Base-by-base conservation (phyloP, 768 basidiomycete species). In the Cystofilobasidium bisporidii region DNA sequence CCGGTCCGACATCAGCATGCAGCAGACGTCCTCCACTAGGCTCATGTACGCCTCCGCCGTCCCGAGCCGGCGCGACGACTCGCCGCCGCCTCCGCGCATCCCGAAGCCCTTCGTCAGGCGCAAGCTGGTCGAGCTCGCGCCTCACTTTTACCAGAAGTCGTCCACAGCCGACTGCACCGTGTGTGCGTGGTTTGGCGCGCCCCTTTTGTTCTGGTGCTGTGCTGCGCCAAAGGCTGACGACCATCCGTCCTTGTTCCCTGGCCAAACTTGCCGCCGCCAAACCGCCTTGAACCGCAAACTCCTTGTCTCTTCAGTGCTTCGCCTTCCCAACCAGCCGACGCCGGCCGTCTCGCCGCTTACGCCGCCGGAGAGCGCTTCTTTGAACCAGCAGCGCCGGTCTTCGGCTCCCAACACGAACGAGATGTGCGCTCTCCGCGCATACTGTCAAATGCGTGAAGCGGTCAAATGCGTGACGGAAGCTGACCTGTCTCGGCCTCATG, bases 111-210 rank as follows among this genome's bases (percentile, higher is more conserved):
- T 41, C 38, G 10, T 33, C 8, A 24, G 38, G 2, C n/a, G 17
- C 12, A 56, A 40, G n/a, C 36, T 57, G 17, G 11, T 26, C 17
- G n/a, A 57, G 63, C 63, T 64, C 38, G 63, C 63, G 11, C 53
- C 53, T 18, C 11, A 5, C 10, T 64, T 57, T 28, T 55, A 40
- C n/a, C 50, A 55, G 26, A 9, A 41, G 3, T 18, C 22, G 9
- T 0, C 24, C 2, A 64, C 24, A 9, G 36, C 53, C 6, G 63
- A 64, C 41, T 18, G 22, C 17, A 64, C 38, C 5, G 30, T 64
- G 36, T 48, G 63, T 64, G 22, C 40, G 63, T 65, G 30, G 30
- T 55, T 2, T 53, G 55, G 36, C 15, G 30, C 61, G n/a, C 32
- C 24, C 40, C 36, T 32, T 63, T 47, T 36, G 30, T 33, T 32